Base-by-base conservation (phyloP, 768 basidiomycete genomes). In the Podaxis mareebaensis region DNA sequence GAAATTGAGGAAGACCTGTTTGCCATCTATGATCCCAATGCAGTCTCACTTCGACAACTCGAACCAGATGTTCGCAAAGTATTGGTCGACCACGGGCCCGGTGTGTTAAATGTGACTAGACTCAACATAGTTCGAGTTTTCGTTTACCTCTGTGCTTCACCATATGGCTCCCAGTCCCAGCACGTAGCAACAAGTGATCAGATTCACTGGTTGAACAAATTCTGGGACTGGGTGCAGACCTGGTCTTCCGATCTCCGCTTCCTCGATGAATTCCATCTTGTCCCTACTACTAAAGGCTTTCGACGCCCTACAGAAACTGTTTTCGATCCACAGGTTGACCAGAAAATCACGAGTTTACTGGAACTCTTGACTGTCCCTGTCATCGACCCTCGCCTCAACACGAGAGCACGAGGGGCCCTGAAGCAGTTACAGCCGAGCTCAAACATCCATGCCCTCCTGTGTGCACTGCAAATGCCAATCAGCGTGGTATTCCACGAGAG, bases 191-290 rank as follows among this genome's bases (percentile, higher is more conserved):
- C 64, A 6, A 64, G 70, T 40, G 64, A 65, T 6, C 56, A 39
- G 3, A 60, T 78, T 17, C 48, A 59, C 4, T 82, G 79, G 78
- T 61, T 82, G n/a, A 67, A 72, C 0, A 54, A 59, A 1, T 83
- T 83, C 63, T 85, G 83, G 83, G 46, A 57, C 2, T 84, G 82
- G 83, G 55, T 78, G 51, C 67, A 64, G 4, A 61, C 42, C 0
- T 80, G 73, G 70, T 17, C 54, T 0, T 60, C 53, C 11, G 67
- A 64, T 11, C 62, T 66, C 1, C 58, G 66, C 1, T 22, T 38
- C 30, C 39, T 30, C 5, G 6, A 48, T 49, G 0, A 54, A 75
- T 54, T 70, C 1, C 71, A 67, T 33, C 65, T 81, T 7, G 67
- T 81, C 5, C 81, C 81, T 1, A 74, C 77, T 0, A 67, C 66